A percentile compares a stretch with the other conserved stretches of the same genome.
Evolutionary conservation across 257 asterid species (phyloP).

Genomic region (Galeopsis tetrahit): DNA sequence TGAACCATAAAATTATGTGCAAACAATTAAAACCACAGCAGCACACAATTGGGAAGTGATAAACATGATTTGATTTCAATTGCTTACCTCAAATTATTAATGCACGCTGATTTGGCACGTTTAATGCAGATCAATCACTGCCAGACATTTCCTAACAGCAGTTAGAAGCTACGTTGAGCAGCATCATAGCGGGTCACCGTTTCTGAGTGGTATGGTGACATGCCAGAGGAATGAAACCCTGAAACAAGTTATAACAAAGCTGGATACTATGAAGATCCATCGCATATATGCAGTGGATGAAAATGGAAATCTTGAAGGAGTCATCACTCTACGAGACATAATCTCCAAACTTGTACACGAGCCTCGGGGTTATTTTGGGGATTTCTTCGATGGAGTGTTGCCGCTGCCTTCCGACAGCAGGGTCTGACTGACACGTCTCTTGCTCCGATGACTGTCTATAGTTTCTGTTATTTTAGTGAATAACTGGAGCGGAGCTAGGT

Average conservation of each 20-base stretch:
- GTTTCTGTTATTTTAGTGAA: slow-evolving; percentile 19
- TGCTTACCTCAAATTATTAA: neutral
- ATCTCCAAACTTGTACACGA: slow-evolving; percentile 95
- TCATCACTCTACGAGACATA: slow-evolving; percentile 90
- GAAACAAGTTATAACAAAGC: slow-evolving; percentile 71
- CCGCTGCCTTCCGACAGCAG: slow-evolving; percentile 91
- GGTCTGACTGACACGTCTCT: slow-evolving; percentile 49
- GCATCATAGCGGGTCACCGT: slow-evolving; percentile 49
- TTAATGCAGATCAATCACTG: slow-evolving; percentile 77
- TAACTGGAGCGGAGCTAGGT: slow-evolving; percentile 25
- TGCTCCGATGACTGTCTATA: neutral
- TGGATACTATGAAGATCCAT: slow-evolving; percentile 79
- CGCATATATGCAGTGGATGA: slow-evolving; percentile 83
- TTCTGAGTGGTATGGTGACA: slow-evolving; percentile 70
- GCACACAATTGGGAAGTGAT: neutral
- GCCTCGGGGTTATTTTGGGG: slow-evolving; percentile 98
- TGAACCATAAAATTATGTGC: neutral
- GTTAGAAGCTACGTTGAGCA: slow-evolving; percentile 59
- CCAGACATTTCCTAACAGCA: slow-evolving; percentile 79
- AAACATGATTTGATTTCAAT: neutral
- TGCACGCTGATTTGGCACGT: slow-evolving; percentile 10
- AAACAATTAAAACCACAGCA: neutral
- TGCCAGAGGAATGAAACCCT: slow-evolving; percentile 66
- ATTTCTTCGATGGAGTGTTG: slow-evolving; percentile 96
- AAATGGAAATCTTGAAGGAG: slow-evolving; percentile 75